A percentile compares a stretch with the other conserved stretches of the same genome.
These are phyloP conservation scores for Martiniozyma asiatica DNA, from an alignment of 1,139 yeast species.

Conservation along the genomic window DNA sequence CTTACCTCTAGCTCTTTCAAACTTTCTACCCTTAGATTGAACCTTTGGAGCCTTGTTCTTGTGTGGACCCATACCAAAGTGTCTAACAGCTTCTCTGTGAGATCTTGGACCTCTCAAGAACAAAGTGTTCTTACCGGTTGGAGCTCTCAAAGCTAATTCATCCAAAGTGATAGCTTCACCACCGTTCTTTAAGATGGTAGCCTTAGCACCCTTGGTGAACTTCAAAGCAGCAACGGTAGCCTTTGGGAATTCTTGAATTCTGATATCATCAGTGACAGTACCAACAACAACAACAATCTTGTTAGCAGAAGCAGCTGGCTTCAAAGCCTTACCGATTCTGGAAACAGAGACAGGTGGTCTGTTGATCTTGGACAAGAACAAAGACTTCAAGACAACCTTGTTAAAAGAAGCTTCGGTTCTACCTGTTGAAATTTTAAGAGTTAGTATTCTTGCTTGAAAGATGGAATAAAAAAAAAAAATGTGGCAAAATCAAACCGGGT, in stretches of 20 bases:
- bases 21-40: constrained; percentile 95
- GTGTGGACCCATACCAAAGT: constrained; percentile 99
- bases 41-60: constrained; percentile 99
- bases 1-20: constrained; percentile 99
- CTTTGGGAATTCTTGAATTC: constrained; percentile 91
- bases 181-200: constrained; percentile 95
- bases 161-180: constrained; percentile 99
- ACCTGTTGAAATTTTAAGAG: constrained; percentile 31
- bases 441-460: constrained; percentile 12
- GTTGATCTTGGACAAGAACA: constrained; percentile 97
- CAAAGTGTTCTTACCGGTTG: constrained; percentile 98
- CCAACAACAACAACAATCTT: constrained; percentile 98
- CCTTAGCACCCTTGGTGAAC: constrained; percentile 98
- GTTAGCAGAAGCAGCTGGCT: constrained; percentile 64
- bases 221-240: constrained; percentile 97
- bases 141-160: constrained; percentile 98
- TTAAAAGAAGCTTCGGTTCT: constrained; percentile 99
- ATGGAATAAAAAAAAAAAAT: constrained; percentile 1
- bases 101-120: constrained; percentile 98
- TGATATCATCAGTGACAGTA: constrained; percentile 97
- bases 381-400: constrained; percentile 88
- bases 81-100: constrained; percentile 99
- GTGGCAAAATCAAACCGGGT: no score
- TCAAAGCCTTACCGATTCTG: constrained; percentile 76
- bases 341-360: constrained; percentile 98